Conservation (phyloP, 1,284 basidiomycete species). For the Melampsora larici-populina region DNA sequence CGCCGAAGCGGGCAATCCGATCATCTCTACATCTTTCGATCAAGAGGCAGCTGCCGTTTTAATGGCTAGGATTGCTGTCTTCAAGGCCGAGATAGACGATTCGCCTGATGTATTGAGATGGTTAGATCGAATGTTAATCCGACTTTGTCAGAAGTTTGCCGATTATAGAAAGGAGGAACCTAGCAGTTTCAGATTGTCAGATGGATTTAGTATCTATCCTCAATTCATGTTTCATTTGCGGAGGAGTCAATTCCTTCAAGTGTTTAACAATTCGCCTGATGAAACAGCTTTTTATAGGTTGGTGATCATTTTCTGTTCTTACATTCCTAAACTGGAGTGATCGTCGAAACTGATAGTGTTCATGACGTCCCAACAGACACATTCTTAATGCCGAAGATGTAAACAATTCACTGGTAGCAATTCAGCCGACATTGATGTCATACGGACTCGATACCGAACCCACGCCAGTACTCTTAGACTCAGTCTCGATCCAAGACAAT, state of each 20-base stretch:
- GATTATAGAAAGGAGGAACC: constrained; percentile 99
- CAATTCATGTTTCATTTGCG: constrained; percentile 99
- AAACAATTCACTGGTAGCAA: constrained; percentile 99
- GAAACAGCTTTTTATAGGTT: constrained; percentile 97
- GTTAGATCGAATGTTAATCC: constrained; percentile 97
- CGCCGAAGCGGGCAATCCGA: constrained; percentile 90
- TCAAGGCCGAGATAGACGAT: constrained; percentile 99
- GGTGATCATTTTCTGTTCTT: constrained; percentile 47
- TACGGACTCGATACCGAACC: constrained; percentile 88
- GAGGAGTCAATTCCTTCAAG: constrained; percentile 96
- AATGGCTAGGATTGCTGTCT: constrained; percentile 98
- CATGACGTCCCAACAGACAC: constrained; percentile 62
- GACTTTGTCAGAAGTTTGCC: constrained; percentile 98
- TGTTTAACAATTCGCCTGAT: constrained; percentile 99
- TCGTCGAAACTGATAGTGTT: constrained; percentile 2
- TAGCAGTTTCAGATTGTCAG: constrained; percentile 82
- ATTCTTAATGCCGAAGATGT: constrained; percentile 96
- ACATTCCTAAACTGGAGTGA: constrained; percentile 4
- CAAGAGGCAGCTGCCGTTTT: constrained; percentile 97
- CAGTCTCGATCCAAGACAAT: constrained; percentile 94
- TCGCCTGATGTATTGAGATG: constrained; percentile 93
- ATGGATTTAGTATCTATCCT: constrained; percentile 98
- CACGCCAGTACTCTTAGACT: constrained; percentile 93
- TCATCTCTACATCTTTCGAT: constrained; percentile 90
- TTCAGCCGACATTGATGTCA: constrained; percentile 98